Percentiles rank a stretch among this genome's conserved stretches.
Conservation (phyloP, 106 monocot genomes). For the Triglochin maritima region DNA sequence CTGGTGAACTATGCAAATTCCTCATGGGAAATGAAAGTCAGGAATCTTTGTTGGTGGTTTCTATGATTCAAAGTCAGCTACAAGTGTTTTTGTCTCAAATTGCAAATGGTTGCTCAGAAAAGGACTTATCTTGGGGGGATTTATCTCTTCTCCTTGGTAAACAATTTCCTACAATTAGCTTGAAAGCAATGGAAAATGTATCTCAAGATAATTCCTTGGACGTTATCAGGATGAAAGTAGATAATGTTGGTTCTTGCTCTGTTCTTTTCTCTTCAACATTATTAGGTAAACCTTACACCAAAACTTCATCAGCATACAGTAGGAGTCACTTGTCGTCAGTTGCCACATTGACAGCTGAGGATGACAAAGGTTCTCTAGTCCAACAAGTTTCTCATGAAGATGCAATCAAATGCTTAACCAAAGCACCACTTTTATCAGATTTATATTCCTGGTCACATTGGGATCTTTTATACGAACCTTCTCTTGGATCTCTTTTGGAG, state of each 20-base stretch:
- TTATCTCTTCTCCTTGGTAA: conserved; percentile 47
- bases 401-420: conserved; percentile 65
- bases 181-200: conserved; percentile 36
- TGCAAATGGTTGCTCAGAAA: conserved; percentile 18
- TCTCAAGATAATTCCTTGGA: conserved; percentile 15
- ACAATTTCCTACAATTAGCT: conserved; percentile 75
- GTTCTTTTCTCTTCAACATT: conserved; percentile 55
- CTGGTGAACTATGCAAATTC: conserved; percentile 24
- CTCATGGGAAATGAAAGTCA: conserved; percentile 11
- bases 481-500: conserved; percentile 61
- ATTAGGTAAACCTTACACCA: conserved; percentile 29
- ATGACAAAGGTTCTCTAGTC: conserved; percentile 7
- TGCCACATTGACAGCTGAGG: conserved; percentile 1
- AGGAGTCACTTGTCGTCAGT: conserved; percentile 6
- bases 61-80: conserved; percentile 46
- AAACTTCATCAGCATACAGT: conserved; percentile 2
- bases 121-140: conserved; percentile 20
- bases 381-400: conserved; percentile 34
- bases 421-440: conserved; percentile 85
- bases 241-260: conserved; percentile 20
- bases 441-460: conserved; percentile 85
- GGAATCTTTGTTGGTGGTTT: conserved; percentile 21
- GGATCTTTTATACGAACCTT: conserved; percentile 65
- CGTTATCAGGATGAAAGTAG: conserved; percentile 19
- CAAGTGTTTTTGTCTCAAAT: conserved; percentile 51